phyloP scores from a whole-genome alignment of 2,329 filamentous ascomycete genomes.

The Lecanicillium sp. region DNA sequence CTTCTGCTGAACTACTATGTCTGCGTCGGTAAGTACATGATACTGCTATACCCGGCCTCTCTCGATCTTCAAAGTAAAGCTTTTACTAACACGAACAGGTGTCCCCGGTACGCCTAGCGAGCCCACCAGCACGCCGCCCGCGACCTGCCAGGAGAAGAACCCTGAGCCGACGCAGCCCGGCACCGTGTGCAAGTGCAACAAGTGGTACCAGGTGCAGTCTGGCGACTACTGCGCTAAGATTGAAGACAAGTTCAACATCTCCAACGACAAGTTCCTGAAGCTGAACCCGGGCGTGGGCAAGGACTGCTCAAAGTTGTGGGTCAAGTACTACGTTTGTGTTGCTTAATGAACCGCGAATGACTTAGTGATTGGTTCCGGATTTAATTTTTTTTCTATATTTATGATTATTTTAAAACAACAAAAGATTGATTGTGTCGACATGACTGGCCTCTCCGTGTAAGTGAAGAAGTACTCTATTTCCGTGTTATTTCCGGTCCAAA shows the following conservation, averaged over 20 bases:
- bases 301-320: constrained; percentile 9
- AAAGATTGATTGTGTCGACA: too few species aligned
- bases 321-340: constrained; percentile 11
- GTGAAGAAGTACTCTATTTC: too few species aligned
- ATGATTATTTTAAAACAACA: too few species aligned
- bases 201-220: constrained; percentile 13
- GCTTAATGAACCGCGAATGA: too few species aligned
- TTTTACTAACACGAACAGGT: not conserved
- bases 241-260: not conserved
- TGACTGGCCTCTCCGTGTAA: too few species aligned
- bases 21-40: constrained; percentile 3
- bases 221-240: constrained; percentile 13
- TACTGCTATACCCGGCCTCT: not conserved
- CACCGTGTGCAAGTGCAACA: constrained; percentile 6
- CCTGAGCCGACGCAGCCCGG: constrained; percentile 2
- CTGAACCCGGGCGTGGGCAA: constrained; percentile 6
- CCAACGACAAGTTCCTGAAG: not conserved
- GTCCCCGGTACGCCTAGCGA: constrained; percentile 5
- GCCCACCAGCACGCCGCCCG: too few species aligned
- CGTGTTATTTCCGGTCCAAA: too few species aligned
- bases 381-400: too few species aligned
- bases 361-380: too few species aligned
- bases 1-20: constrained; percentile 6
- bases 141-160: not conserved
- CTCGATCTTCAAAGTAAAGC: not conserved